Base-by-base conservation (phyloP, 164 flowering plant genomes). In the Nelumbo lutea region DNA sequence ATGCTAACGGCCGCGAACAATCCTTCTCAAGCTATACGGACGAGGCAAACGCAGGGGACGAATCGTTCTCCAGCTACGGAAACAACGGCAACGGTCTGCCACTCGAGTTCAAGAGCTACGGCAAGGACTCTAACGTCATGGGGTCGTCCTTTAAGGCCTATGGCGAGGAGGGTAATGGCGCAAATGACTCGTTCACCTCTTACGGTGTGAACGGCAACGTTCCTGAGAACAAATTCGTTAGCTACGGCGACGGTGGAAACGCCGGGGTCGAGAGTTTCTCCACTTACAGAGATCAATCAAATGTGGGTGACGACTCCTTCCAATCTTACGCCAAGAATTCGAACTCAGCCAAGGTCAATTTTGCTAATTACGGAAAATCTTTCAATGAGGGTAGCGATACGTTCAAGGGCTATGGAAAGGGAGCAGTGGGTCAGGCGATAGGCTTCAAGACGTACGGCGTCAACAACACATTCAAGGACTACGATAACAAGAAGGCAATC, bases 391-490 rank as follows among this genome's bases (percentile, higher is more conserved):
- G 96, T 0, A 68, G 71, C 1, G 96, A 87, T 60, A 62, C 72
- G 2, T 94, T 94, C 83, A 86, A 73, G 57, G 90, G 79, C 45
- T 94, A 94, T 72, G 96, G 88, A 0, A 77, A 80, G 57, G 87
- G 85, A 11, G 59, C 94, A 0, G 53, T 5, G 3, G 77, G 67
- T 38, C 72, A 77, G 41, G 7, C 45, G 0, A 61, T 83, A 14
- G 87, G 81, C 7, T 92, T 92, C 81, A 86, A 81, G 65, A 67
- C n/a, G 11, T 88, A 92, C 53, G 82, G 85, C 2, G 38, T 70
- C n/a, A 85, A 83, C 68, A 85, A 76, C 53, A 77, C 84, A 1
- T 90, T 90, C 77, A 84, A 75, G 10, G 86, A 75, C 7, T 88
- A 92, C 57, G 64, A 27, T 27, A 27, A 64, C 40, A 78, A 83